phyloP scores from a whole-genome alignment of 345 rosid species.

The Kernera saxatilis region DNA sequence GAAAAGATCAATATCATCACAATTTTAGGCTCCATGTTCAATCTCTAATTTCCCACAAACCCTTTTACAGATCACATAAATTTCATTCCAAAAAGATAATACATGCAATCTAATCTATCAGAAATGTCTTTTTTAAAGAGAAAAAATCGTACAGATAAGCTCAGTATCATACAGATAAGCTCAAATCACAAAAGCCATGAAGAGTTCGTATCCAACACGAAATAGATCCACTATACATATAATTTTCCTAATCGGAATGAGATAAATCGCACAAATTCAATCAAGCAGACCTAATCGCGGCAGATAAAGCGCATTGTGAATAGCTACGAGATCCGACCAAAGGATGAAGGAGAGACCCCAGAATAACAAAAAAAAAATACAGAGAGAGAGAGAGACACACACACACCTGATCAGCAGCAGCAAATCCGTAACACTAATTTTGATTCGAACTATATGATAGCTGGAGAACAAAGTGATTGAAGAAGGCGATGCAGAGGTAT shows the following conservation, averaged over 20 bases:
- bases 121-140: neutral
- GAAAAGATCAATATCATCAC: neutral
- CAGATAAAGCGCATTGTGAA: neutral
- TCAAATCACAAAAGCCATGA: neutral
- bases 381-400: neutral
- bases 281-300: neutral
- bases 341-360: neutral
- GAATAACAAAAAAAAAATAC: neutral
- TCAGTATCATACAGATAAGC: neutral
- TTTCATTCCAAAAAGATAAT: neutral
- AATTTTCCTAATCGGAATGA: neutral
- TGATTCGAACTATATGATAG: neutral
- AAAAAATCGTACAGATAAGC: neutral
- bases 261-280: neutral
- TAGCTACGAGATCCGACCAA: neutral
- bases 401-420: neutral
- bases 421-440: neutral
- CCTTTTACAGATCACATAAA: neutral
- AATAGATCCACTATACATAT: neutral
- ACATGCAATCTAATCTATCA: neutral
- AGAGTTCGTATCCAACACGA: neutral
- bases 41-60: neutral
- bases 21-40: neutral
- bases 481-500: conserved; percentile 3
- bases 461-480: conserved; percentile 5